Base-by-base conservation (phyloP, 2,329 filamentous ascomycete species). In the Sclerotinia nivalis region DNA sequence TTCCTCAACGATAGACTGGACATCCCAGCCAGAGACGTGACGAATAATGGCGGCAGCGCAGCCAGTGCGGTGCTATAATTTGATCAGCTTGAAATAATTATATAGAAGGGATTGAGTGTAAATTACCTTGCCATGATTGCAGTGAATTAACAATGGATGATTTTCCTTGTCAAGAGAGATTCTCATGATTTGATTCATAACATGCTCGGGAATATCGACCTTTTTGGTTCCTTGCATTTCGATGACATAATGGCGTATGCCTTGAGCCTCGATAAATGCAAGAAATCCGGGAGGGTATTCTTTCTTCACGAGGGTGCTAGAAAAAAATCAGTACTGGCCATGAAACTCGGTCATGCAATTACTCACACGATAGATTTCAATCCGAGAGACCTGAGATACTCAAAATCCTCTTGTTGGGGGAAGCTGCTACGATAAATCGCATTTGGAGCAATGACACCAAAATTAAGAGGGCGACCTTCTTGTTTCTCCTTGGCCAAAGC, bases 171-270 rank as follows among this genome's bases (percentile, higher is more conserved):
- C 87, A 67, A 95, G 84, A 54, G 95, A 86, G 55, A 95, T 82
- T 18, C 86, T 83, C 34, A 97, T 84, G 59, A 95, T 93, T 10
- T 87, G 82, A 72, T 86, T 85, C 85, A 97, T 93, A 37, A 89
- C 88, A 58, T 83, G 80, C 10, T 87, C 78, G 0, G 91, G 87
- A 49, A 93, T 93, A 12, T 85, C 85, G 68, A 90, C 84, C 75
- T 94, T 93, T 80, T 97, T 97, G 74, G 96, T 97, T n/a, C 93
- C 91, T 72, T 89, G 87, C 83, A 97, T 91, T 74, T 90, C 86
- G 76, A 97, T 90, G 55, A 92, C 84, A 73, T 89, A 83, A 75
- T 96, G 93, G 58, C 85, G 85, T 76, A 97, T 95, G 72, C 84
- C 84, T 74, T 91, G 88, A 7, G 82, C 79, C 50, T 83, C 78